Evolutionary conservation across 2,329 filamentous ascomycete species (phyloP).

Genomic region (Lasiodiplodia theobromae): DNA sequence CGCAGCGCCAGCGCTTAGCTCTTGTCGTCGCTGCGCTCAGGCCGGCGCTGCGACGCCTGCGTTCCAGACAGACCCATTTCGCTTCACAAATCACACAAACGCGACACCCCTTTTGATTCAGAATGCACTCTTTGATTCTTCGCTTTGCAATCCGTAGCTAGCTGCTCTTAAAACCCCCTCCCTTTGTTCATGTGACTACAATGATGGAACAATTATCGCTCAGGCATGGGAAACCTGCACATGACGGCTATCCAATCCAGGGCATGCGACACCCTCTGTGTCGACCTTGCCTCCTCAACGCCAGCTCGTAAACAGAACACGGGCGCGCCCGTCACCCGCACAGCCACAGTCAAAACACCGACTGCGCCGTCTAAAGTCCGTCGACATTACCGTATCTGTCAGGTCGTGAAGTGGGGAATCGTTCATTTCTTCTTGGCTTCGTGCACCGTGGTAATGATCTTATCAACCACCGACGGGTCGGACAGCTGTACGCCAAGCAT

Average conservation of each 20-base stretch:
- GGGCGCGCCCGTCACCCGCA: slow-evolving; percentile 10
- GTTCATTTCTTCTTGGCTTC: slow-evolving; percentile 57
- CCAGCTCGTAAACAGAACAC: slow-evolving; percentile 12
- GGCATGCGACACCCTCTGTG: slow-evolving; percentile 5
- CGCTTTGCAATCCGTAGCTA: not conserved
- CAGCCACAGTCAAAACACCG: not conserved
- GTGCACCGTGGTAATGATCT: slow-evolving; percentile 85
- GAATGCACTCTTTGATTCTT: slow-evolving; percentile 19
- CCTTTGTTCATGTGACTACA: not conserved
- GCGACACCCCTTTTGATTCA: slow-evolving; percentile 25
- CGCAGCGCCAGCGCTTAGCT: slow-evolving; percentile 6
- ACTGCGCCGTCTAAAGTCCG: not conserved
- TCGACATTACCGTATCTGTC: slow-evolving; percentile 22
- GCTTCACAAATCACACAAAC: slow-evolving; percentile 24
- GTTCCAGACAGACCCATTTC: slow-evolving; percentile 20
- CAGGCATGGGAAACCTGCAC: slow-evolving; percentile 9
- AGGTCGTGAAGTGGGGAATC: slow-evolving; percentile 1
- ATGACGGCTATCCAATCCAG: slow-evolving; percentile 7
- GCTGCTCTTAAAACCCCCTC: not conserved
- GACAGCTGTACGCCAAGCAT: slow-evolving; percentile 68
- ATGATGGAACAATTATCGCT: slow-evolving; percentile 20
- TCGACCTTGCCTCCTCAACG: slow-evolving; percentile 15
- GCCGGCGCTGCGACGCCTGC: slow-evolving; percentile 4
- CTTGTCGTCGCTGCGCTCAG: not conserved
- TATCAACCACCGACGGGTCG: slow-evolving; percentile 86